A percentile compares a stretch with the other conserved stretches of the same genome.
These are phyloP conservation scores for Dipsacomyces acuminosporus DNA, from an alignment of 371 early-diverging fungal species.

Conservation along the genomic window DNA sequence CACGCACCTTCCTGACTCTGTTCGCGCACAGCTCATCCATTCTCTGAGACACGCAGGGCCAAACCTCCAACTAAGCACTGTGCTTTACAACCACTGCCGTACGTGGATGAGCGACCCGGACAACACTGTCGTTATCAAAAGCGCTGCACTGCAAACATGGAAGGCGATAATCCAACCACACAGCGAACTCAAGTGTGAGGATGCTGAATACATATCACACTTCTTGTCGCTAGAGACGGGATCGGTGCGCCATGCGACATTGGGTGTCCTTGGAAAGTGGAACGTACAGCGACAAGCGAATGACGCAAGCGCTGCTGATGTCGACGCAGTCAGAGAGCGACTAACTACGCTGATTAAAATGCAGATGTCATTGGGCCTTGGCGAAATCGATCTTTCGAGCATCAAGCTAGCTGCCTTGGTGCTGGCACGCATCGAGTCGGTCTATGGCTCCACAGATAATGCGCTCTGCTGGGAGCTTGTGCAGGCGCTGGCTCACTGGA, in stretches of 20 bases:
- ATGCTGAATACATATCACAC: constrained; percentile 22
- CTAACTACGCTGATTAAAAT: constrained; percentile 2
- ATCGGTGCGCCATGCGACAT: constrained; percentile 11
- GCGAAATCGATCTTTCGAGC: constrained; percentile 3
- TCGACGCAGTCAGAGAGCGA: constrained; percentile 4
- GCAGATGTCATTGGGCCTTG: constrained; percentile 1
- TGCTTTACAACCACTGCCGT: constrained; percentile 31
- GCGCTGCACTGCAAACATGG: constrained; percentile 31
- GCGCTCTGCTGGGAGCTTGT: constrained; percentile 20
- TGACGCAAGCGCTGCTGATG: neutral
- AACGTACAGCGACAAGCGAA: neutral
- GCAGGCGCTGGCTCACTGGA: constrained; percentile 1
- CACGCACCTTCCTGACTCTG: constrained; percentile 15
- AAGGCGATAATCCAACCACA: constrained; percentile 25
- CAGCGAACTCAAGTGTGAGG: constrained; percentile 25
- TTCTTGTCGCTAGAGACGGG: constrained; percentile 11
- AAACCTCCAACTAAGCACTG: constrained; percentile 27
- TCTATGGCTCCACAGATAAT: neutral
- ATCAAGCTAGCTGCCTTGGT: constrained; percentile 10
- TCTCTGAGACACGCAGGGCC: constrained; percentile 42
- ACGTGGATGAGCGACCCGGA: constrained; percentile 21
- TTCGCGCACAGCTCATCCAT: constrained; percentile 36
- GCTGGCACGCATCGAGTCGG: constrained; percentile 30
- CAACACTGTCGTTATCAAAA: constrained; percentile 12
- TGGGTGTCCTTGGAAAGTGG: constrained; percentile 29